Percentiles rank a stretch among this genome's conserved stretches.
Evolutionary conservation across 1,139 yeast genomes (phyloP).

Genomic region (Blastobotrys indianensis): DNA sequence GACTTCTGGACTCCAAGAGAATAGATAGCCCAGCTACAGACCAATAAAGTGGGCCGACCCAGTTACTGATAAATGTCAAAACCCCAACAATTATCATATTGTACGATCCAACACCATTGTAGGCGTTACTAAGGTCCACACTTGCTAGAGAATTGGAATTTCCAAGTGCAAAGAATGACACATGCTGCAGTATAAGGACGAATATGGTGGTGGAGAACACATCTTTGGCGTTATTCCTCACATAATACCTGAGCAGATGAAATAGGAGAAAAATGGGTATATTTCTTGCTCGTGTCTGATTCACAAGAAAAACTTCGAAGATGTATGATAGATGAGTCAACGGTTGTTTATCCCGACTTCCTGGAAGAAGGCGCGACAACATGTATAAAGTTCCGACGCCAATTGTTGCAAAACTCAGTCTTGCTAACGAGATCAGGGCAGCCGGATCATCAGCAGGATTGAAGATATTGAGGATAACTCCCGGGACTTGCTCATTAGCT

Average conservation of each 20-base stretch:
- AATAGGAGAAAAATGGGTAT: slow-evolving; percentile 64
- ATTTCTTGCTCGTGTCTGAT: slow-evolving; percentile 63
- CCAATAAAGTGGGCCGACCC: slow-evolving; percentile 85
- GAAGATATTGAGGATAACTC: slow-evolving; percentile 33
- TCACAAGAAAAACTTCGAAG: slow-evolving; percentile 51
- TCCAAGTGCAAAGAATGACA: slow-evolving; percentile 81
- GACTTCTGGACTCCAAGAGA: slow-evolving; percentile 35
- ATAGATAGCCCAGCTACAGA: slow-evolving; percentile 49
- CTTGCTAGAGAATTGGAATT: slow-evolving; percentile 91
- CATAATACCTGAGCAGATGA: slow-evolving; percentile 28
- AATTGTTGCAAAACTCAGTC: slow-evolving; percentile 28
- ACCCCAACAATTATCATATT: slow-evolving; percentile 69
- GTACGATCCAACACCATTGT: slow-evolving; percentile 74
- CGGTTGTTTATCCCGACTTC: slow-evolving; percentile 18
- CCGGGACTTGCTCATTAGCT: slow-evolving; percentile 50
- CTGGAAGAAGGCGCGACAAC: slow-evolving; percentile 19
- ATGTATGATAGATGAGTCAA: slow-evolving; percentile 44
- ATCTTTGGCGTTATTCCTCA: slow-evolving; percentile 19
- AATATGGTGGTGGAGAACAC: slow-evolving; percentile 26
- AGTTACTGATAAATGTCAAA: slow-evolving; percentile 74
- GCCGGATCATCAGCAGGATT: slow-evolving; percentile 17
- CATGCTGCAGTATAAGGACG: slow-evolving; percentile 50
- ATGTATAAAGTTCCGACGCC: slow-evolving; percentile 27
- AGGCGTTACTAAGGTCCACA: slow-evolving; percentile 83
- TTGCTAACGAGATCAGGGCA: slow-evolving; percentile 27